Conservation (phyloP, 2,329 filamentous ascomycete species). For the Sclerotinia glacialis region DNA sequence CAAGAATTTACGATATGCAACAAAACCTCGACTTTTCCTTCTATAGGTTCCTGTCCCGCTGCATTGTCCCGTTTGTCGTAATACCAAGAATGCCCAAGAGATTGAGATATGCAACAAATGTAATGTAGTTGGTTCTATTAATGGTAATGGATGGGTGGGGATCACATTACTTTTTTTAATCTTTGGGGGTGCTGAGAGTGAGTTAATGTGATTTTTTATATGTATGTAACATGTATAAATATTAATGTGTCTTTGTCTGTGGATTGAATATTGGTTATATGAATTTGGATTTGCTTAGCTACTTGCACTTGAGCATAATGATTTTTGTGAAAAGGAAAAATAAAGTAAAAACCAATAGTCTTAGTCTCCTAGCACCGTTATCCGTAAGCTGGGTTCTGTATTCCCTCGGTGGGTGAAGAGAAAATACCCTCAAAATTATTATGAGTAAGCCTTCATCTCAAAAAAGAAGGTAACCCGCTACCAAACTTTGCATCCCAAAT, state of each 20-base stretch:
- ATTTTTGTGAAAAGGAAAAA: background rate
- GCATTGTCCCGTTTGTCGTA: conserved; percentile 2
- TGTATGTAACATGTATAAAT: too few species aligned
- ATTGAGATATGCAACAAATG: conserved; percentile 18
- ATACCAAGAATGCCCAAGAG: conserved; percentile 19
- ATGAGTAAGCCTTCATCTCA: conserved; percentile 15
- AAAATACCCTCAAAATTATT: too few species aligned
- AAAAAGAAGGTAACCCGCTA: conserved; percentile 20
- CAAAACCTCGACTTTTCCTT: background rate
- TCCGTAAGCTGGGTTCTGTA: too few species aligned
- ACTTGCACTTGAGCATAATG: background rate
- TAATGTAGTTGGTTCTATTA: background rate
- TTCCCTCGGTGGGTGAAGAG: too few species aligned
- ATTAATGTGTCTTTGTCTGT: background rate
- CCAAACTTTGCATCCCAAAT: conserved; percentile 10
- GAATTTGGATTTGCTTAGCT: background rate
- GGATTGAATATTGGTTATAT: background rate
- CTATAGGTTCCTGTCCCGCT: background rate
- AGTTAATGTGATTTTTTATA: background rate
- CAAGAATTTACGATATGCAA: conserved; percentile 17
- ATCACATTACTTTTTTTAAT: conserved; percentile 4
- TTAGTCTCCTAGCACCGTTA: background rate
- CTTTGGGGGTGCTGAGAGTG: background rate
- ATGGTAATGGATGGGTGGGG: background rate
- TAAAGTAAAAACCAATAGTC: background rate